These are phyloP conservation scores for Neoarthrinium moseri DNA, from an alignment of 2,329 filamentous ascomycete genomes.

Conservation along the genomic window DNA sequence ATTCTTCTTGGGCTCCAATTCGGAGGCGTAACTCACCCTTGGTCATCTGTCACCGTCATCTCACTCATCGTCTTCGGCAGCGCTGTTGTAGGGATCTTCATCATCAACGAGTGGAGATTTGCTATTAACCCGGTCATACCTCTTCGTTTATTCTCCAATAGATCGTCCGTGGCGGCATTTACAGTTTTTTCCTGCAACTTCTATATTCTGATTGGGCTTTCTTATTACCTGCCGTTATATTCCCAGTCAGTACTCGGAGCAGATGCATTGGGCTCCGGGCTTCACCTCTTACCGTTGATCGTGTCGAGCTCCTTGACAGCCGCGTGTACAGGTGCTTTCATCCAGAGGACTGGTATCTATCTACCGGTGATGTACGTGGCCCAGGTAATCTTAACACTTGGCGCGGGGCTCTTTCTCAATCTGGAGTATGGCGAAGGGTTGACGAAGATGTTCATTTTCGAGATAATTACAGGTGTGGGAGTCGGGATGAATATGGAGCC, in stretches of 20 bases:
- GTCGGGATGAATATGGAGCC: slow-evolving; percentile 63
- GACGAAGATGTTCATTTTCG: slow-evolving; percentile 49
- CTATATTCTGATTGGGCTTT: slow-evolving; percentile 61
- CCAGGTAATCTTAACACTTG: slow-evolving; percentile 54
- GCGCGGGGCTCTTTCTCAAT: slow-evolving; percentile 56
- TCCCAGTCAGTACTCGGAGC: slow-evolving; percentile 67
- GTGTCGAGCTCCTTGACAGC: slow-evolving; percentile 44
- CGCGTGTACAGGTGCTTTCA: slow-evolving; percentile 32
- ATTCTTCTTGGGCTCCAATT: slow-evolving; percentile 69
- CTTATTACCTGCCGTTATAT: slow-evolving; percentile 73
- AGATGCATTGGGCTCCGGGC: slow-evolving; percentile 57
- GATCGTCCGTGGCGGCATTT: slow-evolving; percentile 58
- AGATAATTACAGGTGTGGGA: slow-evolving; percentile 59
- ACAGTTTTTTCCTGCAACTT: slow-evolving; percentile 42
- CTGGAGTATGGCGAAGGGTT: slow-evolving; percentile 50
- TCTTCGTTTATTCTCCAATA: slow-evolving; percentile 54
- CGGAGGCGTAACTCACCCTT: slow-evolving; percentile 62
- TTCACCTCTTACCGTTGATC: slow-evolving; percentile 63
- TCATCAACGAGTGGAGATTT: slow-evolving; percentile 62
- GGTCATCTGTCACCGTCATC: slow-evolving; percentile 60
- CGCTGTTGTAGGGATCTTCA: slow-evolving; percentile 47
- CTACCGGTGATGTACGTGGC: slow-evolving; percentile 53
- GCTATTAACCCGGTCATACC: slow-evolving; percentile 70
- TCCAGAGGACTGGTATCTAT: slow-evolving; percentile 52
- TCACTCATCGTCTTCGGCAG: slow-evolving; percentile 62